These are phyloP conservation scores for Fusarium sp. DNA, from an alignment of 2,329 filamentous ascomycete genomes.

Conservation along the genomic window DNA sequence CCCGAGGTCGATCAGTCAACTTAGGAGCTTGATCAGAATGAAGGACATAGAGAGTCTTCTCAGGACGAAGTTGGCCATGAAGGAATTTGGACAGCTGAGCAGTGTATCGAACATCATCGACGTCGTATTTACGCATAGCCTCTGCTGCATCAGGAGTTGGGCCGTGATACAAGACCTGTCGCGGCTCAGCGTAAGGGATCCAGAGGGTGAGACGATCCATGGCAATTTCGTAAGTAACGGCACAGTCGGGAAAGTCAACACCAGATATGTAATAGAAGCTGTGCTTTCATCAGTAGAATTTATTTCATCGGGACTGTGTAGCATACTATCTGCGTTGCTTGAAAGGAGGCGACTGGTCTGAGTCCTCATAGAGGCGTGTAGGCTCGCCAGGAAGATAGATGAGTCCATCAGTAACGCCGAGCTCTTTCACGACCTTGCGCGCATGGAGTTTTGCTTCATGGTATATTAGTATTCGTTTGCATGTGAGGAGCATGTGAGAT, in stretches of 20 bases:
- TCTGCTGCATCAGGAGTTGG: slow-evolving; percentile 68
- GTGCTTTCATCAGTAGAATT: background rate
- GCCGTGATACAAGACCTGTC: slow-evolving; percentile 71
- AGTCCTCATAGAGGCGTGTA: slow-evolving; percentile 64
- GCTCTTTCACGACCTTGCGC: slow-evolving; percentile 63
- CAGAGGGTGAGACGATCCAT: slow-evolving; percentile 74
- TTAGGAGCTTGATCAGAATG: slow-evolving; percentile 55
- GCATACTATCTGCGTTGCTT: slow-evolving; percentile 68
- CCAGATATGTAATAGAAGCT: slow-evolving; percentile 70
- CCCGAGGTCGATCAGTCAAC: slow-evolving; percentile 50
- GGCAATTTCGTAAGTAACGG: slow-evolving; percentile 65
- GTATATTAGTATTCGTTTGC: background rate
- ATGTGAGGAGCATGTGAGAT: background rate
- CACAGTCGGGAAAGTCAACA: slow-evolving; percentile 63
- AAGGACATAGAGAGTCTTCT: slow-evolving; percentile 56
- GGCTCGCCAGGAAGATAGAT: slow-evolving; percentile 65
- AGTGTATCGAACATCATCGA: slow-evolving; percentile 75
- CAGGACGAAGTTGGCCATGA: slow-evolving; percentile 51
- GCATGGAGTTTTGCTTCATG: slow-evolving; percentile 63
- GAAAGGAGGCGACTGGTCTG: slow-evolving; percentile 65
- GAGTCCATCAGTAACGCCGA: slow-evolving; percentile 60
- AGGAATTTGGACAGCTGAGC: slow-evolving; percentile 61
- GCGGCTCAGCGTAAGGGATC: slow-evolving; percentile 74
- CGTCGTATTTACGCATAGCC: slow-evolving; percentile 69
- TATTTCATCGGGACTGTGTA: background rate